These are phyloP conservation scores for Imleria badia DNA, from an alignment of 768 basidiomycete species.

Conservation along the genomic window DNA sequence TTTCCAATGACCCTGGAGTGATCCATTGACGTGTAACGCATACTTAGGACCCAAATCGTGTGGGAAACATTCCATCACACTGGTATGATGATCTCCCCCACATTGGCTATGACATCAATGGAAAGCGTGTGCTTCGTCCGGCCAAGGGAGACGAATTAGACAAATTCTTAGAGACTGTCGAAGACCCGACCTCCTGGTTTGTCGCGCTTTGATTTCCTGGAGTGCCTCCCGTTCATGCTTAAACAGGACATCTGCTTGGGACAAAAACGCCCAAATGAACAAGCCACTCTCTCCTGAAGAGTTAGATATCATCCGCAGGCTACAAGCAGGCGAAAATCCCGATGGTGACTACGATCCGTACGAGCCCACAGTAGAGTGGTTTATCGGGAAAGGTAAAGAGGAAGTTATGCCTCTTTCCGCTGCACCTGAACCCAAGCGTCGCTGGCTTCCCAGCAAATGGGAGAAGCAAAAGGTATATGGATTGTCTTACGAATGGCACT, in stretches of 20 bases:
- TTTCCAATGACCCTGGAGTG: not conserved
- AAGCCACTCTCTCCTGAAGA: conserved; percentile 87
- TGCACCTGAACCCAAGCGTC: conserved; percentile 91
- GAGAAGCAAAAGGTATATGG: conserved; percentile 91
- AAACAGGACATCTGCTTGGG: conserved; percentile 85
- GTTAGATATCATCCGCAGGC: conserved; percentile 88
- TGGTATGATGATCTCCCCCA: conserved; percentile 99
- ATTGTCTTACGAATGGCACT: not conserved
- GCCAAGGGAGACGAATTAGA: conserved; percentile 96
- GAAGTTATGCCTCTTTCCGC: conserved; percentile 91
- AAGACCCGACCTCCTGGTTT: conserved; percentile 88
- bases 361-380: conserved; percentile 94
- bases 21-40: conserved; percentile 9
- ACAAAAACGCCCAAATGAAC: conserved; percentile 82
- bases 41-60: conserved; percentile 83
- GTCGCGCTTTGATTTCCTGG: conserved; percentile 20
- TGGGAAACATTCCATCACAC: conserved; percentile 93
- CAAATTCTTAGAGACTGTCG: conserved; percentile 91
- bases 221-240: not conserved
- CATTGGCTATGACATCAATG: conserved; percentile 94
- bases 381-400: conserved; percentile 93
- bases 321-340: conserved; percentile 91
- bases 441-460: conserved; percentile 99
- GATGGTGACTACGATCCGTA: conserved; percentile 91
- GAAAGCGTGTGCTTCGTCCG: conserved; percentile 90